Base-by-base conservation (phyloP, 148 eudicot species). In the Pharnaceum exiguum region DNA sequence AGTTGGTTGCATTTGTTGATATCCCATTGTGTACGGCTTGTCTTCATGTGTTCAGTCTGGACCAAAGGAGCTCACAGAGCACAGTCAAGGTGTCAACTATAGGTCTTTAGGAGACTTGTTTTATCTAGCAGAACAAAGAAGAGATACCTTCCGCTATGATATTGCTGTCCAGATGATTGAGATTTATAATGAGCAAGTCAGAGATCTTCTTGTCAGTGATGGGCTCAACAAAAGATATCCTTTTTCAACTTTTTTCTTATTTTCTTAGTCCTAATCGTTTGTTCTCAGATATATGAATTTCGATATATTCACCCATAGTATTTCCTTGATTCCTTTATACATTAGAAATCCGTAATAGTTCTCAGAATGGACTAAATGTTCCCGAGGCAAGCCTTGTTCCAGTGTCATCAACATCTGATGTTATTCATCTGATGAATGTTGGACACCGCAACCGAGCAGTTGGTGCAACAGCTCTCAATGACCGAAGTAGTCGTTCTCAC, bases 141-240 rank as follows among this genome's bases (percentile, higher is more conserved):
- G 69, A 77, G 80, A 78, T 51, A 77, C 86, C n/a, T 81, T 91
- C 60, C 75, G 60, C 36, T 90, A 90, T 55, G 96, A 91, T 59
- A 94, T 91, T 58, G 85, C 83, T 66, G 98, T 91, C 60, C 98
- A 91, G 71, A 91, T 91, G 98, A 91, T 87, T 69, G 98, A 91
- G 72, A 91, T 91, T 50, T 91, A 91, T 48, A 91, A 91, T 57
- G 98, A 91, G 63, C 98, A 87, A 87, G 96, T 91, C 60, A 73
- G 98, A 69, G 98, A 91, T 79, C 98, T 91, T 64, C 94, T 91
- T 1, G 73, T 71, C 28, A 69, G 78, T 35, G 98, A 88, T 46
- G 94, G 90, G 27, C 61, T 85, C 28, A 81, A 60, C 70, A 91
- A 81, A 79, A 85, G 96, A 91, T 91, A 91, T 91, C 98, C 98